A percentile compares a stretch with the other conserved stretches of the same genome.
phyloP scores from a whole-genome alignment of 306 rosid species.

The Cicer pinnatifidum region DNA sequence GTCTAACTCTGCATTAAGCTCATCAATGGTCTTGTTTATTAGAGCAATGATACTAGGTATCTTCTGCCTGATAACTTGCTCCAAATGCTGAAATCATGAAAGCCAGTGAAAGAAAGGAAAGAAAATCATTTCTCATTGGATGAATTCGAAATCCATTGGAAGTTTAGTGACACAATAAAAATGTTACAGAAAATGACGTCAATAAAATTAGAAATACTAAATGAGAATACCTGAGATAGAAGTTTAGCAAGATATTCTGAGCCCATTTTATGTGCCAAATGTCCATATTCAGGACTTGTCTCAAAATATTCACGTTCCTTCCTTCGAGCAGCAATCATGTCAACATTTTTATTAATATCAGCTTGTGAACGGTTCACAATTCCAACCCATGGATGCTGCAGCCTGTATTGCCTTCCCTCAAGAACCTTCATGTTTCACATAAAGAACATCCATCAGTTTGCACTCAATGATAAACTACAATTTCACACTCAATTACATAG shows the following conservation, averaged over 20 bases:
- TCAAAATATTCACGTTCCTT: conserved; percentile 94
- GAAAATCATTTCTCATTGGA: conserved; percentile 26
- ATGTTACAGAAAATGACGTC: conserved; percentile 15
- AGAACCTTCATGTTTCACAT: conserved; percentile 71
- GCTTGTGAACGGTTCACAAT: conserved; percentile 99
- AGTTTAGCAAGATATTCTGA: conserved; percentile 98
- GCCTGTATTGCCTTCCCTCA: conserved; percentile 90
- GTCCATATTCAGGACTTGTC: conserved; percentile 97
- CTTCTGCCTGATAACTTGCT: conserved; percentile 94
- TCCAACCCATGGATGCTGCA: conserved; percentile 99
- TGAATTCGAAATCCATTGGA: conserved; percentile 28
- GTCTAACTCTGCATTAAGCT: conserved; percentile 94
- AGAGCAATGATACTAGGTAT: conserved; percentile 94
- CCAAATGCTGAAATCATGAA: conserved; percentile 78
- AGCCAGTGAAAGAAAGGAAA: conserved; percentile 36
- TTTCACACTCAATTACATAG: conserved; percentile 33
- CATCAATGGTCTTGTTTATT: conserved; percentile 91
- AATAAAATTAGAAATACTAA: conserved; percentile 25
- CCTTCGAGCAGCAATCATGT: conserved; percentile 90
- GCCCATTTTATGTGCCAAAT: conserved; percentile 96
- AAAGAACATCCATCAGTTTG: conserved; percentile 43
- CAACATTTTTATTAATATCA: conserved; percentile 91
- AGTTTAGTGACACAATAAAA: conserved; percentile 10
- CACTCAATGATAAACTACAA: conserved; percentile 7
- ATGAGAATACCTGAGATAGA: conserved; percentile 75